Evolutionary conservation across 257 asterid genomes (phyloP).

Genomic region (Capsicum rhomboideum): DNA sequence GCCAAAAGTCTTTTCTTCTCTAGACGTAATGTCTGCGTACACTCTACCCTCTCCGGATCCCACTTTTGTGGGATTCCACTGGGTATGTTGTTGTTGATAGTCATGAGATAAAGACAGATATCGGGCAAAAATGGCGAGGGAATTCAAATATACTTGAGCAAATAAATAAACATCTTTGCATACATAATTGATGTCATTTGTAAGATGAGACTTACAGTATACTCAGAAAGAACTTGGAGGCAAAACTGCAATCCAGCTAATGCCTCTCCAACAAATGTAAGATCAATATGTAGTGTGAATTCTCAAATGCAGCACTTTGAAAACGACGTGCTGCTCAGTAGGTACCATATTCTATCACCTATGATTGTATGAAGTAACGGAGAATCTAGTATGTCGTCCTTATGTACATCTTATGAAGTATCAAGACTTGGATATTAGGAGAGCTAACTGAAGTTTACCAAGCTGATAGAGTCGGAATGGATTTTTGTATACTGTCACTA

Average conservation of each 20-base stretch:
- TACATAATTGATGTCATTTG: background rate
- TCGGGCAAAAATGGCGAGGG: background rate
- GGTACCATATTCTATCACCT: background rate
- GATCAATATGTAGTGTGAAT: background rate
- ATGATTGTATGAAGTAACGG: background rate
- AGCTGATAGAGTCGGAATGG: conserved; percentile 66
- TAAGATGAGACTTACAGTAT: background rate
- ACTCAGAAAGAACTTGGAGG: background rate
- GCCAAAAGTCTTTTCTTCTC: too few species aligned
- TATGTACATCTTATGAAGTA: background rate
- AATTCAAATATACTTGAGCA: background rate
- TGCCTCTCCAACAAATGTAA: background rate
- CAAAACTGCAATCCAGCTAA: background rate
- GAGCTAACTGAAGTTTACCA: conserved; percentile 68
- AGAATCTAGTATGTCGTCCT: background rate
- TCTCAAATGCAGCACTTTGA: background rate
- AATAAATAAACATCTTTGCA: background rate
- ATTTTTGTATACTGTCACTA: conserved; percentile 62
- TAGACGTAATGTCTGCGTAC: too few species aligned
- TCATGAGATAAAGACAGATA: background rate
- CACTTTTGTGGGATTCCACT: too few species aligned
- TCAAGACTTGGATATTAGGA: conserved; percentile 24
- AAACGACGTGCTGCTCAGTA: background rate
- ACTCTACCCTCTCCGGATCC: too few species aligned
- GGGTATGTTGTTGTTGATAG: too few species aligned